Base-by-base conservation (phyloP, 179 eudicot species). In the Kewa caespitosa region DNA sequence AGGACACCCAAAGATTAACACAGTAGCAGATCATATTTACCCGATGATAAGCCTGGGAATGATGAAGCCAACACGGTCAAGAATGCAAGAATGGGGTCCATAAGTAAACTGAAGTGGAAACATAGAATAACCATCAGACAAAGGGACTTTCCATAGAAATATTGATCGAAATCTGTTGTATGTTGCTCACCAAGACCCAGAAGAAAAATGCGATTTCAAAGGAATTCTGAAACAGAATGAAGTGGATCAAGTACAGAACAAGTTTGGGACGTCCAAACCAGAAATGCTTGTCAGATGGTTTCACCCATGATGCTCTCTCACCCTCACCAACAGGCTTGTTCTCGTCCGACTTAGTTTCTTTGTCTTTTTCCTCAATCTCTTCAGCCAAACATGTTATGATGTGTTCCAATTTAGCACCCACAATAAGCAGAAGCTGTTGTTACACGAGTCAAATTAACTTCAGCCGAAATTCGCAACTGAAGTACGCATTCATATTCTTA, bases 131-230 rank as follows among this genome's bases (percentile, higher is more conserved):
- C 14, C 12, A 38, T 38, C 62, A 65, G 66, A 68, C 25, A 30
- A 65, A n/a, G 46, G 2, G 25, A 69, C 14, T 43, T 34, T 41
- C 12, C 37, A 65, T 22, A 14, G 50, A 46, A 65, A 27, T 25
- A 39, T 15, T 28, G 36, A 28, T 23, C 61, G 9, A 36, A 17
- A 39, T 27, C 48, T 61, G 36, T 8, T 22, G 34, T 70, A 67
- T 54, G 66, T 30, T 43, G 65, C 92, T 86, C 85, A 95, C 99
- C 93, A 85, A 85, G 61, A 95, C 90, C 99, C 99, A 95, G 57
- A 91, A 76, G 73, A 95, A 87, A 87, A 95, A 95, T 6, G 90
- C 99, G n/a, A 91, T 87, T 79, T 95, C 99, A 54, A 93, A 95
- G 4, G 99, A 83, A 78, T 95, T 95, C 81, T 95, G 99, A 74